These are phyloP conservation scores for Heteromeles arbutifolia DNA, from an alignment of 306 rosid species.

Conservation along the genomic window DNA sequence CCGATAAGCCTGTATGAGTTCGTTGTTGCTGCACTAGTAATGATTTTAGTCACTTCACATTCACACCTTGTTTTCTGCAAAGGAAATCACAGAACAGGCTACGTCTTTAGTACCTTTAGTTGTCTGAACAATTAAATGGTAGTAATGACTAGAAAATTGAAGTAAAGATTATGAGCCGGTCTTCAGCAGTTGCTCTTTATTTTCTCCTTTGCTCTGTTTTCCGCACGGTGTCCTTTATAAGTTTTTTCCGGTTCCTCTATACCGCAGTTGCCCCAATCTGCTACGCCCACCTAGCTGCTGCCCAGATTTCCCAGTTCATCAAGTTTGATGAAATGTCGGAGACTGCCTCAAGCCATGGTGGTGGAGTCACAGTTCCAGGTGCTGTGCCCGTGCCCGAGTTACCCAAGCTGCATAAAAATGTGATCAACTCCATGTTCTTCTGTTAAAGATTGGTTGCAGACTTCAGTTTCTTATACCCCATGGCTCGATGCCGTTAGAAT, in stretches of 20 bases:
- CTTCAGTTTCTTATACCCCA: neutral
- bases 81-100: neutral
- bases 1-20: neutral
- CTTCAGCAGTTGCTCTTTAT: neutral
- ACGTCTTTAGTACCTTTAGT: neutral
- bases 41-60: neutral
- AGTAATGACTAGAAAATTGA: neutral
- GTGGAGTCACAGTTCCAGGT: constrained; percentile 39
- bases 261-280: constrained; percentile 74
- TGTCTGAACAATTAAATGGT: neutral
- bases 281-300: constrained; percentile 86
- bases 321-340: constrained; percentile 78
- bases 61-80: neutral
- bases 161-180: neutral
- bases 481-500: neutral
- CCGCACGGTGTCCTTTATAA: too few species aligned
- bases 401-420: constrained; percentile 44
- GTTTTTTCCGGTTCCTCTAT: neutral
- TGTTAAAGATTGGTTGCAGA: constrained; percentile 29
- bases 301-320: constrained; percentile 62
- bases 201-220: neutral
- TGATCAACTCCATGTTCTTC: constrained; percentile 71
- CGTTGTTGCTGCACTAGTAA: neutral
- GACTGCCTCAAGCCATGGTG: constrained; percentile 69
- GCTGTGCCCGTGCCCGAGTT: constrained; percentile 60